These are phyloP conservation scores for Chrysanthemum makinoi DNA, from an alignment of 129 eudicot genomes.

Conservation along the genomic window DNA sequence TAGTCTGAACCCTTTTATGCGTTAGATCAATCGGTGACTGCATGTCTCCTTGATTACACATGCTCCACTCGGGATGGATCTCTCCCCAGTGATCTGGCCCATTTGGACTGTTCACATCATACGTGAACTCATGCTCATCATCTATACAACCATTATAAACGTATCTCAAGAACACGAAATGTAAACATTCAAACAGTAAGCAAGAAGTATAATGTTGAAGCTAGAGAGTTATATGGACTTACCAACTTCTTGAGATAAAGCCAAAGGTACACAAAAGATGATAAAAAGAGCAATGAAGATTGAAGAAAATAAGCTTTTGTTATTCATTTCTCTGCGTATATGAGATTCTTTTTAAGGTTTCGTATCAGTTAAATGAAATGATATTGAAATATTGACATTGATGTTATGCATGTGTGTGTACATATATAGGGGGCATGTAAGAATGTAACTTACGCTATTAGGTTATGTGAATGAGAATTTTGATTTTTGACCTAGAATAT, in stretches of 20 bases:
- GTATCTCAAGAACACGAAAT: background rate
- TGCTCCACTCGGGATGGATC: too few species aligned
- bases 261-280: background rate
- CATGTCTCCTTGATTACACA: conserved; percentile 40
- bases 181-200: background rate
- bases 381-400: too few species aligned
- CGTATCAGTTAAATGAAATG: background rate
- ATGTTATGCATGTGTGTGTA: too few species aligned
- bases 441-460: too few species aligned
- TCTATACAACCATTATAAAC: conserved; percentile 23
- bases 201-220: background rate
- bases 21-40: conserved; percentile 58
- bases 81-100: conserved; percentile 48
- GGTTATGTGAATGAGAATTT: too few species aligned
- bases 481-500: too few species aligned
- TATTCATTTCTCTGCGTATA: conserved; percentile 10
- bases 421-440: too few species aligned
- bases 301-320: conserved; percentile 10
- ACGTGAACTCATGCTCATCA: conserved; percentile 43
- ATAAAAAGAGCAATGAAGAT: conserved; percentile 21
- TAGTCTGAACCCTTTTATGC: conserved; percentile 28
- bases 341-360: background rate
- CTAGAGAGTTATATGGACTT: background rate
- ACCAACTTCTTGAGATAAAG: conserved; percentile 42
- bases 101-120: conserved; percentile 17